Conservation (phyloP, 2,329 filamentous ascomycete species). For the Rhexocercosporidium sp. region DNA sequence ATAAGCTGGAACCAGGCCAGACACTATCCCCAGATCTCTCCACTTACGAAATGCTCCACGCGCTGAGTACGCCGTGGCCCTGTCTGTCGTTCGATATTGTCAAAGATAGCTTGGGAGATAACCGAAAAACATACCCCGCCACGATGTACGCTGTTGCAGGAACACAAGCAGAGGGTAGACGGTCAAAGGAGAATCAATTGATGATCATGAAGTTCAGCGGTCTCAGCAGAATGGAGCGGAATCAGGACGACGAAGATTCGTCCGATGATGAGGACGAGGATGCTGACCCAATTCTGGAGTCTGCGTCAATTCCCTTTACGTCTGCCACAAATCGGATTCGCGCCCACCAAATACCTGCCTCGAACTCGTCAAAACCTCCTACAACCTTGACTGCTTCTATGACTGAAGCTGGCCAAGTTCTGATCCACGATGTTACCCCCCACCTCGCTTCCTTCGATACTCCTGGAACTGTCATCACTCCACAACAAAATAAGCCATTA, state of each 20-base stretch:
- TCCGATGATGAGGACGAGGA: constrained; percentile 75
- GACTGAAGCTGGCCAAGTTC: constrained; percentile 86
- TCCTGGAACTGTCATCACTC: constrained; percentile 79
- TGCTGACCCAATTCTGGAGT: constrained; percentile 91
- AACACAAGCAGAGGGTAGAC: constrained; percentile 82
- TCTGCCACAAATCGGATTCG: constrained; percentile 95
- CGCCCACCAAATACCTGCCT: constrained; percentile 76
- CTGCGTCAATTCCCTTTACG: constrained; percentile 82
- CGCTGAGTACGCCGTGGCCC: constrained; percentile 91
- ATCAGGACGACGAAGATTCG: constrained; percentile 67
- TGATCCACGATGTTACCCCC: constrained; percentile 93
- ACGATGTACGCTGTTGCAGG: constrained; percentile 95
- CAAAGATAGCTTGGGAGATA: constrained; percentile 82
- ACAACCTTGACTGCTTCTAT: constrained; percentile 88
- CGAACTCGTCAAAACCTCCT: constrained; percentile 72
- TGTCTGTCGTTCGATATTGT: constrained; percentile 96
- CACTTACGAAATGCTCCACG: constrained; percentile 98
- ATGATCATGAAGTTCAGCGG: constrained; percentile 97
- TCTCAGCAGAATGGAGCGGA: constrained; percentile 82
- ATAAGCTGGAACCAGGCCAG: constrained; percentile 89
- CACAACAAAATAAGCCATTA: constrained; percentile 86
- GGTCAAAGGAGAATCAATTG: constrained; percentile 86
- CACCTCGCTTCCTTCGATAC: constrained; percentile 89
- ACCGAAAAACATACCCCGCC: constrained; percentile 90
- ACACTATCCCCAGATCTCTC: constrained; percentile 88